These are phyloP conservation scores for Platanthera guangdongensis DNA, from an alignment of 106 monocot genomes.

Conservation along the genomic window DNA sequence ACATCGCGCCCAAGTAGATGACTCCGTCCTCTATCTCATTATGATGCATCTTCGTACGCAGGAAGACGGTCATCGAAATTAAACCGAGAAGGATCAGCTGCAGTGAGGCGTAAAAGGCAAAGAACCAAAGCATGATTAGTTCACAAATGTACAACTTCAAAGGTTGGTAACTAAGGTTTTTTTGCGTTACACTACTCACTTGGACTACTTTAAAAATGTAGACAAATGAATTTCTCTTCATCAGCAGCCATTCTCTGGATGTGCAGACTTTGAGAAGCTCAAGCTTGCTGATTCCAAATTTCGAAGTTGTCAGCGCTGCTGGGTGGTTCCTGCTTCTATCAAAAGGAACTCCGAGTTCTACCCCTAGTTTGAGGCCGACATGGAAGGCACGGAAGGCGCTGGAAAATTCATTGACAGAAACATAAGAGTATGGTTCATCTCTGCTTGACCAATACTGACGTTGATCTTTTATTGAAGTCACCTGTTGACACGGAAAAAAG, in stretches of 20 bases:
- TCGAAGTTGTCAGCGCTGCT: conserved; percentile 36
- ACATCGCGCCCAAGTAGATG: conserved; percentile 60
- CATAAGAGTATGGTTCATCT: conserved; percentile 35
- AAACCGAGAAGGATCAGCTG: conserved; percentile 41
- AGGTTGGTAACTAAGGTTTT: not conserved
- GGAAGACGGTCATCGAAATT: conserved; percentile 60
- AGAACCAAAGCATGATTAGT: not conserved
- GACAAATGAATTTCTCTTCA: conserved; percentile 54
- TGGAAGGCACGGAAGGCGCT: conserved; percentile 35
- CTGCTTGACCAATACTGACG: conserved; percentile 34
- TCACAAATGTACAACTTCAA: not conserved
- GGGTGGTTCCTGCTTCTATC: conserved; percentile 43
- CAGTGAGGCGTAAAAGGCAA: not conserved
- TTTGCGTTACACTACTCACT: conserved; percentile 7
- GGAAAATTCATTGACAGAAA: conserved; percentile 36
- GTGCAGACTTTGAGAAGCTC: conserved; percentile 33
- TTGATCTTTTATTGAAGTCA: conserved; percentile 52
- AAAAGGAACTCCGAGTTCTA: conserved; percentile 27
- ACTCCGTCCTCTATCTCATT: conserved; percentile 22
- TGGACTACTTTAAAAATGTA: conserved; percentile 37
- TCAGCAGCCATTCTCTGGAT: conserved; percentile 33
- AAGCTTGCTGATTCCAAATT: conserved; percentile 26
- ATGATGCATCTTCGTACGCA: conserved; percentile 52
- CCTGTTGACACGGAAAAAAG: conserved; percentile 14
- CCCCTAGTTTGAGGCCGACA: conserved; percentile 18